Evolutionary conservation across 495 filamentous ascomycete genomes (phyloP).

Genomic region (Daldinia concentrica): DNA sequence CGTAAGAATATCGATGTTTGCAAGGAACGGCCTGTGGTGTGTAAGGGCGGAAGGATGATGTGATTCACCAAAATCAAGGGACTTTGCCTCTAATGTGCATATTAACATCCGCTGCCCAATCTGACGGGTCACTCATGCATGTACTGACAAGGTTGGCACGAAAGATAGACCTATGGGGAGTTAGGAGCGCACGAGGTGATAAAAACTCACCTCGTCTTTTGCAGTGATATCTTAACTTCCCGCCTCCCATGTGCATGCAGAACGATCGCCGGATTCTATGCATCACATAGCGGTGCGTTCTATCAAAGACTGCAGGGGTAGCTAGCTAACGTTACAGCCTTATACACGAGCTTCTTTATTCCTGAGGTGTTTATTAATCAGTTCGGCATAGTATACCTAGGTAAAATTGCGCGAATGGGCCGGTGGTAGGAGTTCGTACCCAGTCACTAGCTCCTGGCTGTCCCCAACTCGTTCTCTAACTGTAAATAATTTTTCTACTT

Average conservation of each 20-base stretch:
- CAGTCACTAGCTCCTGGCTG: background rate
- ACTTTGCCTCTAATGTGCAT: constrained; percentile 2
- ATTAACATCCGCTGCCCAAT: constrained; percentile 20
- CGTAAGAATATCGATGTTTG: background rate
- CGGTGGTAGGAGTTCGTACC: background rate
- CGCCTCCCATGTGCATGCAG: constrained; percentile 4
- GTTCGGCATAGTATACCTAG: background rate
- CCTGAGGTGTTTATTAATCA: background rate
- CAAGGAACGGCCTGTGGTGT: background rate
- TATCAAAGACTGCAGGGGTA: background rate
- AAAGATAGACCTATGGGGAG: constrained; percentile 10
- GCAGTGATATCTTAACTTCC: constrained; percentile 18
- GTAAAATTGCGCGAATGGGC: background rate
- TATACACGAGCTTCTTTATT: background rate
- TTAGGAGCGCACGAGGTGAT: constrained; percentile 13
- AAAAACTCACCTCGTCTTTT: too few species aligned
- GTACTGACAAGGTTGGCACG: constrained; percentile 7
- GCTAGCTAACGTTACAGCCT: background rate
- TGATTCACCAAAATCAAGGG: background rate
- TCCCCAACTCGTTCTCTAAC: background rate
- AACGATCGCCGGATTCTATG: too few species aligned
- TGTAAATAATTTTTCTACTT: background rate
- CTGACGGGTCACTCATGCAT: constrained; percentile 19
- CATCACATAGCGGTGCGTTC: background rate
- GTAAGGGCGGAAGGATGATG: background rate